Percentiles rank a stretch among this genome's conserved stretches.
phyloP scores from a whole-genome alignment of 1,284 basidiomycete genomes.

The Macrocystidia cucumis region DNA sequence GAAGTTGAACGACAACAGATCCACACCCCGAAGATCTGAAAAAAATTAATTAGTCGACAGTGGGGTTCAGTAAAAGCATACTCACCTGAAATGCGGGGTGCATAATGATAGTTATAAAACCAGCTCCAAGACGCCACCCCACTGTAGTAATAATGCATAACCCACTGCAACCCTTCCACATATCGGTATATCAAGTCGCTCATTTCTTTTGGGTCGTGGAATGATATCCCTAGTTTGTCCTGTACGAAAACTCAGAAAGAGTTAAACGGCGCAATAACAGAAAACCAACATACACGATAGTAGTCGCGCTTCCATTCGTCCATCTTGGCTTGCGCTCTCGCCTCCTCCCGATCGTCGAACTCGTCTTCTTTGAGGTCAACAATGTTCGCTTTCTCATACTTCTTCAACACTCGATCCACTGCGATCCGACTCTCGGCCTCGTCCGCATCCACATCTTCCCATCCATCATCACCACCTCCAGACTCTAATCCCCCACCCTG shows the following conservation, averaged over 20 bases:
- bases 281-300: slow-evolving; percentile 60
- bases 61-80: slow-evolving; percentile 6
- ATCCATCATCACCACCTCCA: slow-evolving; percentile 21
- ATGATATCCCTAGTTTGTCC: slow-evolving; percentile 82
- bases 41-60: slow-evolving; percentile 1
- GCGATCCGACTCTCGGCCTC: slow-evolving; percentile 60
- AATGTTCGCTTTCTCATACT: slow-evolving; percentile 84
- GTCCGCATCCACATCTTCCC: slow-evolving; percentile 32
- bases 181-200: slow-evolving; percentile 72
- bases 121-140: slow-evolving; percentile 97
- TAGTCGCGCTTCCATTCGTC: slow-evolving; percentile 88
- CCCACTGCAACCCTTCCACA: slow-evolving; percentile 96
- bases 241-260: slow-evolving; percentile 18
- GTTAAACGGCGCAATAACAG: too few relatives aligned
- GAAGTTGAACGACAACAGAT: slow-evolving; percentile 80
- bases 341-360: slow-evolving; percentile 73
- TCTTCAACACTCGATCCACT: slow-evolving; percentile 77
- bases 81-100: slow-evolving; percentile 87
- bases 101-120: slow-evolving; percentile 99
- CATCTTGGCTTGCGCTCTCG: slow-evolving; percentile 77
- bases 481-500: slow-evolving; percentile 13
- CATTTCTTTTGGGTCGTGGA: slow-evolving; percentile 61
- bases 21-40: slow-evolving; percentile 72
- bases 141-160: slow-evolving; percentile 97
- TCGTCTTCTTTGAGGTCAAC: slow-evolving; percentile 60